Base-by-base conservation (phyloP, 176 grass and related monocot species). In the Otatea glauca region DNA sequence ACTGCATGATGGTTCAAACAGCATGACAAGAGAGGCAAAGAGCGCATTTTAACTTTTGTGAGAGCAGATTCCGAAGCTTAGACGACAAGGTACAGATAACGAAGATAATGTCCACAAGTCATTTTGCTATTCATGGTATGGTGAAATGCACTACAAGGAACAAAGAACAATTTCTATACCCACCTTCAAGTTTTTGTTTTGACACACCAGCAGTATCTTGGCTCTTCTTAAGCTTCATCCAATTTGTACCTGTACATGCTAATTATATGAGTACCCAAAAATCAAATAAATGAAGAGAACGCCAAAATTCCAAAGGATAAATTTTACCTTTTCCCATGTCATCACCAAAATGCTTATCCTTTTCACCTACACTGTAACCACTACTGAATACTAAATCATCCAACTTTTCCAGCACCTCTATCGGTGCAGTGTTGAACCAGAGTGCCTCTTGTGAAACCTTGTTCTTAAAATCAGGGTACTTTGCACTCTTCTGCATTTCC, bases 391-490 rank as follows among this genome's bases (percentile, higher is more conserved):
- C 32, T 81, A 95, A 38, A 75, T 17, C 17, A 79, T 90, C 81
- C 68, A 98, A 69, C 58, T 92, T 84, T 50, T 61, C 39, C 48
- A 75, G 39, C 18, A 95, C 73, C 59, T 55, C 63, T 35, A 11
- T 48, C 64, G 93, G 91, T 81, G 89, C 89, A 51, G 4, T 62
- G 49, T 84, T 0, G 53, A 98, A 85, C 93, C 93, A 98, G 61
- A 98, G 86, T 85, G 15, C 35, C 45, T 83, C 80, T 4, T 64
- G 4, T 70, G 77, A 87, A 74, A 76, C 79, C 74, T 88, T 92
- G 77, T 89, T 83, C 24, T 18, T 94, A 76, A 98, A 98, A 86
- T 98, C 93, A 61, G 93, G 96, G 73, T 41, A 89, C 9, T 81
- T 92, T 0, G 55, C 38, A 47, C 62, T 90, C 79, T 12, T 75